Evolutionary conservation across 306 rosid genomes (phyloP).

Genomic region (Myrica gale): DNA sequence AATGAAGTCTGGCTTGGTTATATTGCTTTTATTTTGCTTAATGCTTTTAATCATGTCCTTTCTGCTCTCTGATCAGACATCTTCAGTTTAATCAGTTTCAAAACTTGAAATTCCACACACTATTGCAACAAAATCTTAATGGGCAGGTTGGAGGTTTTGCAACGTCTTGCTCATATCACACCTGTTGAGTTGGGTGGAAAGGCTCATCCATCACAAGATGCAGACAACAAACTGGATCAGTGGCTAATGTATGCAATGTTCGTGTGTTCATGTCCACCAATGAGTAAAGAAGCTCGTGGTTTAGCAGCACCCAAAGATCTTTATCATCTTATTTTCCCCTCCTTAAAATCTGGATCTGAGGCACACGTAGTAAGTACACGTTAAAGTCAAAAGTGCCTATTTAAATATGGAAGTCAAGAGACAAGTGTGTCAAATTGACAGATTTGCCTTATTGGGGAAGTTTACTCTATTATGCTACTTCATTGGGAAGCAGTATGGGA

Average conservation of each 20-base stretch:
- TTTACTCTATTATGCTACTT: background rate
- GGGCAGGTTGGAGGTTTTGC: conserved; percentile 86
- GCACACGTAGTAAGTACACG: conserved; percentile 70
- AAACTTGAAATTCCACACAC: background rate
- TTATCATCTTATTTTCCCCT: conserved; percentile 87
- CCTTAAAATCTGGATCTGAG: conserved; percentile 91
- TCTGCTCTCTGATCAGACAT: background rate
- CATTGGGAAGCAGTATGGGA: background rate
- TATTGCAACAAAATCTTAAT: conserved; percentile 28
- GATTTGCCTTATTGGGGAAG: background rate
- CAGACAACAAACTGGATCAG: conserved; percentile 93
- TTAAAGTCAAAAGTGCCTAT: background rate
- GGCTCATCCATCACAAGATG: conserved; percentile 90
- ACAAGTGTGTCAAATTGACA: background rate
- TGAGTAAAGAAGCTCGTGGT: conserved; percentile 64
- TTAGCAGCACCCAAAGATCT: conserved; percentile 70
- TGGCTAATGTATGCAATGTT: conserved; percentile 99
- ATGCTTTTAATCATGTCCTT: conserved; percentile 3
- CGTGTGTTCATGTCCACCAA: conserved; percentile 91
- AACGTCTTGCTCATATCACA: conserved; percentile 90
- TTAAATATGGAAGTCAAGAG: background rate
- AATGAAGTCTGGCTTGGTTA: background rate
- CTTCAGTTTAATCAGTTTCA: conserved; percentile 17
- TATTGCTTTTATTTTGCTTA: background rate
- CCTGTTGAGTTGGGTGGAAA: conserved; percentile 95